Evolutionary conservation across 768 basidiomycete genomes (phyloP), one percentile per base, ranked within the genome.

Genomic region (Pulveroboletus frians): DNA sequence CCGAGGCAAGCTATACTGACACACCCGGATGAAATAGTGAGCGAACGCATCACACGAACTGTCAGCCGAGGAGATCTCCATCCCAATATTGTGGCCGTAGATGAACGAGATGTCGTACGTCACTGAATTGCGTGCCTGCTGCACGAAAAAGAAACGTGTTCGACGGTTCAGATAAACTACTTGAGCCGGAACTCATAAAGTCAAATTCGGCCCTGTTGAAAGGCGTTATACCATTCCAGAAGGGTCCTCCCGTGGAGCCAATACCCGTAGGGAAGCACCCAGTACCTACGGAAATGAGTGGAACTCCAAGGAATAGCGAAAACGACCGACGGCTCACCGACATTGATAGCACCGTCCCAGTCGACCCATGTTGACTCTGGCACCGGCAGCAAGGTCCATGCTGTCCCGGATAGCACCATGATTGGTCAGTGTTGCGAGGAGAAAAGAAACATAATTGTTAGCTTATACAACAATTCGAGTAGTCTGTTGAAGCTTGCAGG

Each of bases 31-130:
- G 43, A 38, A 30, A 66, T 64, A 5, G 59, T 68, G 34, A n/a
- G 66, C 62, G 23, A 62, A 66, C 15, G 51, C 54, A 10, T 66
- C 64, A 17, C 64, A 66, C 45, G 46, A 36, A 2, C 9, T 0
- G 34, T 68, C 57, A 1, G 57, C 46, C 0, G 66, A 66, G 18
- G 64, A 68, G 13, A 66, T 68, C 40, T 68, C 14, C 66, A 66
- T 66, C 26, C 66, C 64, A 17, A 68, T 61, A 9, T 68, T 68
- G 49, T 66, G 68, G 0, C 64, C 66, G 10, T 68, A 68, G 49
- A 66, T 66, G 43, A 66, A 54, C n/a, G 64, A 68, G 20, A 68
- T 68, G 27, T 68, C 64, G 26, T 66, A 66, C 40, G 64, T 68
- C 41, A 66, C 64, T 3, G 34, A 37, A 5, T 66, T 66, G 2